These are phyloP conservation scores for Spirogloea muscicola DNA, from an alignment of 139 green algal species.

Conservation along the genomic window DNA sequence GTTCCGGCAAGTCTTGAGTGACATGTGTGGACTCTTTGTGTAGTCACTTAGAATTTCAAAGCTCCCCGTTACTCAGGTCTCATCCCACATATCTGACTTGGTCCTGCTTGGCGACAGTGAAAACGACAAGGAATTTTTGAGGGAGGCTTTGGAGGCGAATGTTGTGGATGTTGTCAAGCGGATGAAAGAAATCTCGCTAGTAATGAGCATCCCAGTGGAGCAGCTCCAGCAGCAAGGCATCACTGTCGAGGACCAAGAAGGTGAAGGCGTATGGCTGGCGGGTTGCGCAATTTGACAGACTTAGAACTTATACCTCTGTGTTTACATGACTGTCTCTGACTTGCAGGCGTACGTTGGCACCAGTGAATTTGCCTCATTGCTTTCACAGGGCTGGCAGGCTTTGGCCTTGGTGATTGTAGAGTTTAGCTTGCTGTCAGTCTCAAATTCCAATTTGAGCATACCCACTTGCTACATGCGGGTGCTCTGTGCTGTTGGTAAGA, in stretches of 20 bases:
- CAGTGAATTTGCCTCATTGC: too few relatives aligned
- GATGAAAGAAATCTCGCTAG: conserved; percentile 49
- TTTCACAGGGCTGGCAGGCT: neutral
- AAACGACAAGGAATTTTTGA: conserved; percentile 40
- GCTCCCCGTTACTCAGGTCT: too few relatives aligned
- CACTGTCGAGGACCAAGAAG: conserved; percentile 28
- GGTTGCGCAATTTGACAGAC: neutral
- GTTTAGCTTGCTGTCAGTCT: neutral
- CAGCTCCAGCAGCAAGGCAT: conserved; percentile 29
- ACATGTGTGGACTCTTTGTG: neutral
- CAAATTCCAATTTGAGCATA: conserved; percentile 4
- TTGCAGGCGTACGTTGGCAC: too few relatives aligned
- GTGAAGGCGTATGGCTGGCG: neutral
- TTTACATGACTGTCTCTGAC: neutral
- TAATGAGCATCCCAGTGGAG: conserved; percentile 24
- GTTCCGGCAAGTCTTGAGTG: neutral
- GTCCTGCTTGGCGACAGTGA: conserved; percentile 20
- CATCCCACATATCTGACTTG: neutral
- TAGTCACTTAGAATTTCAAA: too few relatives aligned
- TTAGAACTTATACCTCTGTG: too few relatives aligned
- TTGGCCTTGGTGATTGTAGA: neutral
- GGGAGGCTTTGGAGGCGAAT: conserved; percentile 20
- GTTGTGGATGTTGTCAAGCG: conserved; percentile 43
- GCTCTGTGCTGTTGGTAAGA: neutral
- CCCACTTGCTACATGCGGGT: neutral